A percentile compares a stretch with the other conserved stretches of the same genome.
Evolutionary conservation across 2,329 filamentous ascomycete genomes (phyloP).

Genomic region (Colletotrichum noveboracense): DNA sequence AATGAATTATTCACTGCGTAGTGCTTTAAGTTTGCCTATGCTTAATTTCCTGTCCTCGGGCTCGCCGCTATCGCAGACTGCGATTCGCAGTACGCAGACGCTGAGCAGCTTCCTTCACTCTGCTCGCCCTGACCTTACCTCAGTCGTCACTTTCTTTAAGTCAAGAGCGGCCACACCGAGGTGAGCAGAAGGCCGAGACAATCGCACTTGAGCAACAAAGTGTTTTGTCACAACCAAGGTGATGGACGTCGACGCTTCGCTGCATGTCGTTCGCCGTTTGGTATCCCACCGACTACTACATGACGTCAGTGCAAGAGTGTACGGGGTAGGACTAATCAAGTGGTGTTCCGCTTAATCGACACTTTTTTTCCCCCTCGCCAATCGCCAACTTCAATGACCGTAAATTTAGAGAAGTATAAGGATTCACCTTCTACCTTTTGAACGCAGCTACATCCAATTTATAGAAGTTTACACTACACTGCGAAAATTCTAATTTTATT

Average conservation of each 20-base stretch:
- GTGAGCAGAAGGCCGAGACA: not conserved
- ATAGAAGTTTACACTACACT: too few species aligned
- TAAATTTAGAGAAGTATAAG: too few species aligned
- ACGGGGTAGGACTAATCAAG: too few species aligned
- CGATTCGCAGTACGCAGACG: not conserved
- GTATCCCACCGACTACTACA: not conserved
- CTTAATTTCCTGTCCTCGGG: not conserved
- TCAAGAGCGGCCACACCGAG: not conserved
- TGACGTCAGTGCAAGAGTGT: not conserved
- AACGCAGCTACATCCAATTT: too few species aligned
- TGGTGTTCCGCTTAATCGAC: too few species aligned
- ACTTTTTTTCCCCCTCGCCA: too few species aligned
- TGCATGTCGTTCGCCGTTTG: fast-evolving
- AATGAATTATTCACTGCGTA: not conserved
- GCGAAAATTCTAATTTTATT: too few species aligned
- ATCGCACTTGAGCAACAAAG: not conserved
- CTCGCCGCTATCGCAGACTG: too few species aligned
- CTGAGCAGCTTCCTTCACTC: not conserved
- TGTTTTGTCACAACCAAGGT: not conserved
- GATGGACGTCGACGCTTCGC: not conserved
- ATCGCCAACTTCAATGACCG: too few species aligned
- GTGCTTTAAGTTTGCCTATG: not conserved
- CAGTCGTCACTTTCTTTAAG: not conserved
- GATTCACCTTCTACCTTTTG: too few species aligned
- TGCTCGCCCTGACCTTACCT: not conserved